Conservation (phyloP, 2,329 filamentous ascomycete species). For the Exophiala spinifera region DNA sequence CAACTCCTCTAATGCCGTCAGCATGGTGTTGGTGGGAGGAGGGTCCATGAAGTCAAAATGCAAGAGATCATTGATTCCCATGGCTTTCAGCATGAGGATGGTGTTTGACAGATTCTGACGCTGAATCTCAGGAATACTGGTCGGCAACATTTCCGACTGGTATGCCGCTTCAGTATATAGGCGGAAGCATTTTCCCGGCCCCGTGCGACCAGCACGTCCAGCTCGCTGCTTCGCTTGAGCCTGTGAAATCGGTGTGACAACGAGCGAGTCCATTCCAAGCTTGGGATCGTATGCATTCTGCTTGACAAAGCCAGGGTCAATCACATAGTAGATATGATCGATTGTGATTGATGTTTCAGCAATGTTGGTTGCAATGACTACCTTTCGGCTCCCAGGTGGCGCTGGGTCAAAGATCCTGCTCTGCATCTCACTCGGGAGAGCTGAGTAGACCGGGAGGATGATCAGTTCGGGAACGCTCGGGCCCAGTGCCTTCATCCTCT, state of each 20-base stretch:
- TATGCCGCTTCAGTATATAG: conserved; percentile 94
- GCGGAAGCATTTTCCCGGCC: conserved; percentile 92
- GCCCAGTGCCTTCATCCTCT: conserved; percentile 93
- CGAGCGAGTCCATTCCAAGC: conserved; percentile 92
- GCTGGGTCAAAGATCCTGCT: conserved; percentile 92
- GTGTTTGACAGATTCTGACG: conserved; percentile 88
- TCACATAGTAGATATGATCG: conserved; percentile 94
- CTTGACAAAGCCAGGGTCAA: conserved; percentile 96
- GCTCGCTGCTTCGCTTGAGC: conserved; percentile 94
- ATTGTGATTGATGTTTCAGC: conserved; percentile 98
- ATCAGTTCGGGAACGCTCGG: conserved; percentile 87
- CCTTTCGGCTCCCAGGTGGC: conserved; percentile 79
- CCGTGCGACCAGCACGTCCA: conserved; percentile 88
- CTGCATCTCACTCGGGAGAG: conserved; percentile 88
- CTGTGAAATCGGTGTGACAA: conserved; percentile 94
- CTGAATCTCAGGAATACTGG: conserved; percentile 94
- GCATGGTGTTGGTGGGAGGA: conserved; percentile 94
- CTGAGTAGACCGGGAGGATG: conserved; percentile 93
- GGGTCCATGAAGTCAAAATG: conserved; percentile 99
- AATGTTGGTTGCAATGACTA: conserved; percentile 97
- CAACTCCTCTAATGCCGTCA: conserved; percentile 90
- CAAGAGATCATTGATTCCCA: conserved; percentile 96
- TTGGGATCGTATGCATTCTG: conserved; percentile 97
- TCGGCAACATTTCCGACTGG: conserved; percentile 94
- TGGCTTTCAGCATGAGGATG: conserved; percentile 96